Conservation (phyloP, 2,329 filamentous ascomycete genomes). For the Mycosphaerella arachidis region DNA sequence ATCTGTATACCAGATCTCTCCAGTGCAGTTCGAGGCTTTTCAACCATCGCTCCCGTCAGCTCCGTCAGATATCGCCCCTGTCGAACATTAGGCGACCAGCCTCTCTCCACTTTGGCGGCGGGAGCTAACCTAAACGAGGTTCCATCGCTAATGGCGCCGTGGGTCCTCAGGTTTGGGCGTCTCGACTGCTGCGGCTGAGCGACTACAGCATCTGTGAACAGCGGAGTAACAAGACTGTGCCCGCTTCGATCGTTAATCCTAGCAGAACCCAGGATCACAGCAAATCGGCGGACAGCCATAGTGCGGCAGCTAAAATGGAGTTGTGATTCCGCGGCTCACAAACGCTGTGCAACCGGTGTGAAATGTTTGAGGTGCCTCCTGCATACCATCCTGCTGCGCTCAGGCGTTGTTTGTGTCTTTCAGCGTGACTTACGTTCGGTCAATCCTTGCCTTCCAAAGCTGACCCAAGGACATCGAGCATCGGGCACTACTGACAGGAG, state of each 20-base stretch:
- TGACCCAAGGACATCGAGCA: too few relatives aligned
- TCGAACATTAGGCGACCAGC: background rate
- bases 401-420: background rate
- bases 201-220: background rate
- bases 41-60: background rate
- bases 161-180: background rate
- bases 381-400: background rate
- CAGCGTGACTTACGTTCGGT: background rate
- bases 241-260: too few relatives aligned
- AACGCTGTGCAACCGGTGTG: background rate
- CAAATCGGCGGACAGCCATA: too few relatives aligned
- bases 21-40: background rate
- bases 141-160: slow-evolving; percentile 3
- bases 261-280: too few relatives aligned
- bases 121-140: background rate
- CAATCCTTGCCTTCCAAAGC: background rate
- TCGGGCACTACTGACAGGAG: background rate
- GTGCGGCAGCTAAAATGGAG: too few relatives aligned
- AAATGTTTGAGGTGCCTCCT: background rate
- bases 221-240: too few relatives aligned
- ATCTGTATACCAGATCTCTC: background rate
- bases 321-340: too few relatives aligned
- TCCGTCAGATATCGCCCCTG: background rate
- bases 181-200: slow-evolving; percentile 4
- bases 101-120: background rate